Evolutionary conservation across 1,284 basidiomycete genomes (phyloP).

Genomic region (Malassezia brasiliensis): DNA sequence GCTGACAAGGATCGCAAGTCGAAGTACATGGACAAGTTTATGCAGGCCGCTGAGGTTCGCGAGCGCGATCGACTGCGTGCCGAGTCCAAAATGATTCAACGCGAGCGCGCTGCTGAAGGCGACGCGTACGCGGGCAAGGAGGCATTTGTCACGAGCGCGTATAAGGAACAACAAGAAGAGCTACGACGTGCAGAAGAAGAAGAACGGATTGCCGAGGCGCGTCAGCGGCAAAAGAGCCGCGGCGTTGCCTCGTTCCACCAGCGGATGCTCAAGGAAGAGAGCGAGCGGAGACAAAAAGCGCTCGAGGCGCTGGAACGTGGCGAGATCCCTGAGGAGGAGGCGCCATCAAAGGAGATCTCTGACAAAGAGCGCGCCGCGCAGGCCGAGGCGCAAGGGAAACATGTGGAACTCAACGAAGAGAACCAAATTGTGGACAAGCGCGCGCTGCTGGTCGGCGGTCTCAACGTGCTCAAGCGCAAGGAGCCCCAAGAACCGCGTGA

Average conservation of each 20-base stretch:
- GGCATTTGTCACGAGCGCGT: conserved; percentile 90
- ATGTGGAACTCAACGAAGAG: conserved; percentile 94
- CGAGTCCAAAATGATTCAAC: conserved; percentile 94
- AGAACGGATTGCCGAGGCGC: conserved; percentile 70
- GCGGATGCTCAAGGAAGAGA: conserved; percentile 35
- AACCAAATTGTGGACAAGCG: conserved; percentile 94
- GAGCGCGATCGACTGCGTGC: conserved; percentile 80
- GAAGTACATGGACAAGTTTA: conserved; percentile 77
- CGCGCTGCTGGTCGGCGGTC: conserved; percentile 75
- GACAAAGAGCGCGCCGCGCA: conserved; percentile 62
- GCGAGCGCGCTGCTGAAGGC: conserved; percentile 83
- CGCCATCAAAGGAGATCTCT: neutral
- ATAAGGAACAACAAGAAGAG: conserved; percentile 91
- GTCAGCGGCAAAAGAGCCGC: conserved; percentile 67
- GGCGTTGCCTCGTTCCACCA: conserved; percentile 55
- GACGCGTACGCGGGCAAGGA: conserved; percentile 92
- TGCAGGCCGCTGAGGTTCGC: conserved; percentile 74
- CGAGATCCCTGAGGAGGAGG: neutral
- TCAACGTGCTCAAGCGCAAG: conserved; percentile 59
- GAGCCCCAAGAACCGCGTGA: neutral
- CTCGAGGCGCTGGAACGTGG: conserved; percentile 18
- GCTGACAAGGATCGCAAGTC: conserved; percentile 61
- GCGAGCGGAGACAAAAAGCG: conserved; percentile 33
- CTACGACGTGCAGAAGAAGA: conserved; percentile 63
- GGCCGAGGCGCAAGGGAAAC: conserved; percentile 63